Conservation (phyloP, 768 basidiomycete species). For the Rhizopogon roseolus region DNA sequence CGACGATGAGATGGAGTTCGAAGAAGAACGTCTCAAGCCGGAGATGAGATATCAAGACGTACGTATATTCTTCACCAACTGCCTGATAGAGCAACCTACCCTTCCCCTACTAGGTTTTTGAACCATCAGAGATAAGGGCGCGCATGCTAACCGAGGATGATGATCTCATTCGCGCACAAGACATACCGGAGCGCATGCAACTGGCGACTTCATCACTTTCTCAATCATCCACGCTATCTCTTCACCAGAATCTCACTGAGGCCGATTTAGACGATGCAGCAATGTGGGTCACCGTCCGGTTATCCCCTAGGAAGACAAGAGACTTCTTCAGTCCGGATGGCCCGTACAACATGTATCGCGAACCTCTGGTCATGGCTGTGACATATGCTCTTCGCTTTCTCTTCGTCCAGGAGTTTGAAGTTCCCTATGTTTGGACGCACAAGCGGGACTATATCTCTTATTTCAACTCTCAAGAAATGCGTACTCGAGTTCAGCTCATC, state of each 20-base stretch:
- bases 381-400: conserved; percentile 74
- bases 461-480: conserved; percentile 65
- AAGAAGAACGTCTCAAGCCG: conserved; percentile 51
- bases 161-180: conserved; percentile 83
- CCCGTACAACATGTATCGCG: conserved; percentile 51
- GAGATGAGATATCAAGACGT: conserved; percentile 89
- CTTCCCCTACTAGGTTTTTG: conserved; percentile 70
- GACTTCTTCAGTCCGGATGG: conserved; percentile 72
- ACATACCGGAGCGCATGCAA: conserved; percentile 96
- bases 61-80: conserved; percentile 12
- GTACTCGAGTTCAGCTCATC: conserved; percentile 66
- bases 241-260: conserved; percentile 60
- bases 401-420: conserved; percentile 87
- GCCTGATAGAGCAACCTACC: conserved; percentile 1
- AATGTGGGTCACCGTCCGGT: conserved; percentile 79
- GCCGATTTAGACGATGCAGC: conserved; percentile 78
- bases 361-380: conserved; percentile 73
- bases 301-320: conserved; percentile 65
- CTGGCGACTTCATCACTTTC: conserved; percentile 84
- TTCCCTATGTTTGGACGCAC: conserved; percentile 93
- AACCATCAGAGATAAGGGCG: conserved; percentile 92
- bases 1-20: conserved; percentile 57
- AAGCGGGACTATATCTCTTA: conserved; percentile 87
- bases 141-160: conserved; percentile 90
- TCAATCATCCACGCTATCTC: conserved; percentile 50